phyloP scores from a whole-genome alignment of 2,329 filamentous ascomycete species.

The Coleophoma eucalyptorum region DNA sequence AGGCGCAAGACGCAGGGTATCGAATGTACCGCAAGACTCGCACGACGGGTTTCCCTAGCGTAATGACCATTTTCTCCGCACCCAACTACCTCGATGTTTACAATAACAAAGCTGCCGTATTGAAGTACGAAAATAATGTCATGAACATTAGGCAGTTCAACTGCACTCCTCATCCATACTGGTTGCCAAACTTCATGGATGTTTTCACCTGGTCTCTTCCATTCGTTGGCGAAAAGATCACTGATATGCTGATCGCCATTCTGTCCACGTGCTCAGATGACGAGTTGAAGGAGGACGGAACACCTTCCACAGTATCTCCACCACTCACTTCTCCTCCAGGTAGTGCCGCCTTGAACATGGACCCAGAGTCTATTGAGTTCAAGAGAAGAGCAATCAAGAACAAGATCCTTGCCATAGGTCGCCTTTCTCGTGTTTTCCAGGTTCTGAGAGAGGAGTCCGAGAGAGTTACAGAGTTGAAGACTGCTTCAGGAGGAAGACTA shows the following conservation, averaged over 20 bases:
- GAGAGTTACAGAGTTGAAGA: conserved; percentile 95
- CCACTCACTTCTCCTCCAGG: conserved; percentile 69
- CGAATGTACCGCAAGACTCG: conserved; percentile 99
- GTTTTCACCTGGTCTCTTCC: conserved; percentile 99
- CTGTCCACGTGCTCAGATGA: conserved; percentile 99
- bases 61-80: conserved; percentile 99
- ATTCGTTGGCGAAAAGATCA: conserved; percentile 98
- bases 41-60: conserved; percentile 96
- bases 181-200: conserved; percentile 99
- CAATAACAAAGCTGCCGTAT: conserved; percentile 98
- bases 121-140: conserved; percentile 99
- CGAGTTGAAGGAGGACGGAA: conserved; percentile 86
- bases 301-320: conserved; percentile 55
- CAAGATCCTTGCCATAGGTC: conserved; percentile 97
- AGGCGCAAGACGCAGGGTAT: conserved; percentile 97
- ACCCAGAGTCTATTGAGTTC: conserved; percentile 86
- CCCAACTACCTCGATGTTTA: conserved; percentile 99
- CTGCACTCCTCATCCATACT: conserved; percentile 98
- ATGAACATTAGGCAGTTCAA: conserved; percentile 99
- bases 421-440: conserved; percentile 96
- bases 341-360: conserved; percentile 41
- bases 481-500: conserved; percentile 84
- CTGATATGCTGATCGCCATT: conserved; percentile 98
- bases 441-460: conserved; percentile 97
- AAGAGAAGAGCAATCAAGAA: conserved; percentile 98